Evolutionary conservation across 768 basidiomycete genomes (phyloP), one percentile per base, ranked within the genome.

Genomic region (Pisolithus marmoratus): DNA sequence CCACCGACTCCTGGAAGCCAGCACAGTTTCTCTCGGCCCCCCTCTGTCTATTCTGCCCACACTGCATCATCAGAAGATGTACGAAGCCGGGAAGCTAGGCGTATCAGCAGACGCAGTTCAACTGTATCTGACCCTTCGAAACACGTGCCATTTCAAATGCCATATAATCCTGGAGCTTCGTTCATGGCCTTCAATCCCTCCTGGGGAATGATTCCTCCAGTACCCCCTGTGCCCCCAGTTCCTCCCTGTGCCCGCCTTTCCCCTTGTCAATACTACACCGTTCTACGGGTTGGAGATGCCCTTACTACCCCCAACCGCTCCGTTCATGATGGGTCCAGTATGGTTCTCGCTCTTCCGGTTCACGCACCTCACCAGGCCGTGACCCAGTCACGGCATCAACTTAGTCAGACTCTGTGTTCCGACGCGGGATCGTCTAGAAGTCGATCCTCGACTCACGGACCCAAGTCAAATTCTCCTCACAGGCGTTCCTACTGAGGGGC

Each of bases 311-410:
- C 87, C 87, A 5, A 75, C 81, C 1, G 79, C 87, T 22, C 85
- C 87, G 12, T 89, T 88, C 67, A 87, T 87, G 83, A 76, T 85
- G 70, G 80, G 80, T n/a, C 50, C 76, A 80, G 52, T 80, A 63
- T 27, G 70, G 72, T 15, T 46, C 74, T 51, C 74, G 79, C 27
- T 72, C 76, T 22, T 20, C 46, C 22, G 68, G 64, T 20, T 63
- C 65, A 46, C 57, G 56, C 36, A 58, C 54, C 17, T 68, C 62
- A n/a, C 58, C 62, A 27, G 68, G 67, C 38, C 66, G 68, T 11
- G 63, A 64, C 0, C 62, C 70, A n/a, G 17, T 58, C 58, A 37
- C 53, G 55, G 44, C 68, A 58, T 22, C 58, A 54, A 36, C 57
- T 49, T 23, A 56, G 47, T n/a, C 55, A 58, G 31, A 52, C 63